Evolutionary conservation across 805 yeast genomes (phyloP).

Genomic region (Teunomyces stri): DNA sequence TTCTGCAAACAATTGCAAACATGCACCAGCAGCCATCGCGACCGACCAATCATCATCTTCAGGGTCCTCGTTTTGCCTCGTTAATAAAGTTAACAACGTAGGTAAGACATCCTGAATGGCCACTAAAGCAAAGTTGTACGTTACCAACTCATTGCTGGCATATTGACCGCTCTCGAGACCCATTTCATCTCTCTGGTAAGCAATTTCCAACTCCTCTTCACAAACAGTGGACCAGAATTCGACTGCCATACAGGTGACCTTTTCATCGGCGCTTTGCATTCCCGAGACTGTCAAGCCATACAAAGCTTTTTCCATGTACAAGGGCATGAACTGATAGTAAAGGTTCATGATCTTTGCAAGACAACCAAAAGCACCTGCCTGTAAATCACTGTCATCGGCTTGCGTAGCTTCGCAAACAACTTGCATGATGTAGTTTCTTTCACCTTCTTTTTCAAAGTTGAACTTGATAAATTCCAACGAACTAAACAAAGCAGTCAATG

Average conservation of each 20-base stretch:
- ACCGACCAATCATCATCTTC: constrained; percentile 98
- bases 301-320: constrained; percentile 96
- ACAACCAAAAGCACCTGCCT: constrained; percentile 95
- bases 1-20: constrained; percentile 90
- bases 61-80: constrained; percentile 88
- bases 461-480: constrained; percentile 85
- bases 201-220: constrained; percentile 89
- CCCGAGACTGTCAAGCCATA: constrained; percentile 88
- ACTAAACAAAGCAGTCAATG: constrained; percentile 86
- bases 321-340: constrained; percentile 85
- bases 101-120: constrained; percentile 88
- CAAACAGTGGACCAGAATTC: constrained; percentile 99
- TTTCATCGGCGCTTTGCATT: constrained; percentile 80
- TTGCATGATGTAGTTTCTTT: constrained; percentile 96
- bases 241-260: constrained; percentile 96
- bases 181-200: constrained; percentile 62
- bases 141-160: constrained; percentile 40
- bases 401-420: constrained; percentile 99
- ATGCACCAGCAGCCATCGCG: constrained; percentile 98
- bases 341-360: constrained; percentile 86
- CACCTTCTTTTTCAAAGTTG: constrained; percentile 91
- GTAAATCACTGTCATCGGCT: constrained; percentile 74
- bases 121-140: constrained; percentile 78
- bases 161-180: constrained; percentile 39
- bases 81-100: constrained; percentile 71